Conservation (phyloP, 2,329 filamentous ascomycete genomes). For the Myriosclerotinia duriaeana region DNA sequence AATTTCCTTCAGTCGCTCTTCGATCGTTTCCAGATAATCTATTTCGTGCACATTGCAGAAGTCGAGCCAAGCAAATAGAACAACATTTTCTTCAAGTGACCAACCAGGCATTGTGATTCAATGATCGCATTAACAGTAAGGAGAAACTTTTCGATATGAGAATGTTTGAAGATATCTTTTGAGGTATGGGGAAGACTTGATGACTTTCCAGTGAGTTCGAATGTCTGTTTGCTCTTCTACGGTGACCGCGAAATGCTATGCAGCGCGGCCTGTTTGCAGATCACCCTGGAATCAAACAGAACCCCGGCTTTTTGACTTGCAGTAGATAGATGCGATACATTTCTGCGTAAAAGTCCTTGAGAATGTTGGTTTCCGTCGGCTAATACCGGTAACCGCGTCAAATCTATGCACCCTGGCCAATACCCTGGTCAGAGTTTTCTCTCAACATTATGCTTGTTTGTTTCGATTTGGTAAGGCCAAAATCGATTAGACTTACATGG, state of each 20-base stretch:
- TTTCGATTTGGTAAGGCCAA: no score
- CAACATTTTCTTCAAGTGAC: neutral
- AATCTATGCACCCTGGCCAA: neutral
- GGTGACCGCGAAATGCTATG: neutral
- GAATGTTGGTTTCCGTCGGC: neutral
- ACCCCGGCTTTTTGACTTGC: neutral
- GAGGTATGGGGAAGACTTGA: neutral
- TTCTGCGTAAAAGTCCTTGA: neutral
- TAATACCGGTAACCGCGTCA: neutral
- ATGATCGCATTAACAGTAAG: neutral
- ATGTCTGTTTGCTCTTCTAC: neutral
- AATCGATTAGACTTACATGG: no score
- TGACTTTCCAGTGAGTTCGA: neutral
- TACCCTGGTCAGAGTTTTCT: neutral
- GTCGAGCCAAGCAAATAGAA: conserved; percentile 24
- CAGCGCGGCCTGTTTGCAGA: neutral
- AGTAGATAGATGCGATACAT: neutral
- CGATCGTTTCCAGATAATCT: conserved; percentile 5
- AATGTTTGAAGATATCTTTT: neutral
- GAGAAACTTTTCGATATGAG: no score
- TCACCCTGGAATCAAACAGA: neutral
- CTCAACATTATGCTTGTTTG: no score
- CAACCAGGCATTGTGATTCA: neutral
- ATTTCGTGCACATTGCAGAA: conserved; percentile 3
- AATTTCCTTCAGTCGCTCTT: neutral